Percentiles rank a stretch among this genome's conserved stretches.
Conservation (phyloP, 2,329 filamentous ascomycete species). For the Aureobasidium sp. region DNA sequence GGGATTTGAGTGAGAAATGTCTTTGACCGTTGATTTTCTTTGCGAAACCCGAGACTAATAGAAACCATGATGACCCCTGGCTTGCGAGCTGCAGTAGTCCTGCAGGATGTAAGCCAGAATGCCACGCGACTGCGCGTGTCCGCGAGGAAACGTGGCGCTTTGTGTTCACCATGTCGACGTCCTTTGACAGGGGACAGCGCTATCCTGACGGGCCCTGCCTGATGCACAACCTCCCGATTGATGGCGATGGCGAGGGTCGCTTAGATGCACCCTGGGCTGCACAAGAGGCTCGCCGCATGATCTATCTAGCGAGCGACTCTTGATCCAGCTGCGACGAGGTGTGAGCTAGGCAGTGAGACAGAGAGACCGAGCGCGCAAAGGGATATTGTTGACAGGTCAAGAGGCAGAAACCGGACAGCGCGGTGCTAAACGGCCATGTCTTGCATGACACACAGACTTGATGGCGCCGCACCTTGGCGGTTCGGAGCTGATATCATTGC, state of each 20-base stretch:
- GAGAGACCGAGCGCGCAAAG: background rate
- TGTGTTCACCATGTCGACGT: constrained; percentile 11
- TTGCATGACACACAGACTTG: constrained; percentile 12
- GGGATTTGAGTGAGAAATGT: constrained; percentile 8
- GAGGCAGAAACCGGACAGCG: constrained; percentile 3
- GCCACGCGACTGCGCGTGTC: constrained; percentile 15
- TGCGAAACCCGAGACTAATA: constrained; percentile 6
- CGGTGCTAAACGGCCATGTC: constrained; percentile 13
- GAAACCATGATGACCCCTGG: constrained; percentile 1
- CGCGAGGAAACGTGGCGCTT: constrained; percentile 14
- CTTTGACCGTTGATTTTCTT: constrained; percentile 8
- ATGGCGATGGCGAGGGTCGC: constrained; percentile 8
- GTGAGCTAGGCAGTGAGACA: constrained; percentile 9
- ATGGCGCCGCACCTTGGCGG: constrained; percentile 13
- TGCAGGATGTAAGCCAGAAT: constrained; percentile 3
- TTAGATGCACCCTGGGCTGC: constrained; percentile 10
- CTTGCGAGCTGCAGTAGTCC: constrained; percentile 4
- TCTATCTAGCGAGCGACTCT: background rate
- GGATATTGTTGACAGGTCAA: constrained; percentile 10
- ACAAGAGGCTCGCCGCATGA: constrained; percentile 10
- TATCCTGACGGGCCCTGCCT: background rate
- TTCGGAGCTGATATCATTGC: constrained; percentile 11
- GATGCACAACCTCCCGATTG: constrained; percentile 11
- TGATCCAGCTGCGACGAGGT: background rate
- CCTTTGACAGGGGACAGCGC: constrained; percentile 10